These are phyloP conservation scores for Hsuehochloa calcarea DNA, from an alignment of 176 grass and related monocot species.

Conservation along the genomic window DNA sequence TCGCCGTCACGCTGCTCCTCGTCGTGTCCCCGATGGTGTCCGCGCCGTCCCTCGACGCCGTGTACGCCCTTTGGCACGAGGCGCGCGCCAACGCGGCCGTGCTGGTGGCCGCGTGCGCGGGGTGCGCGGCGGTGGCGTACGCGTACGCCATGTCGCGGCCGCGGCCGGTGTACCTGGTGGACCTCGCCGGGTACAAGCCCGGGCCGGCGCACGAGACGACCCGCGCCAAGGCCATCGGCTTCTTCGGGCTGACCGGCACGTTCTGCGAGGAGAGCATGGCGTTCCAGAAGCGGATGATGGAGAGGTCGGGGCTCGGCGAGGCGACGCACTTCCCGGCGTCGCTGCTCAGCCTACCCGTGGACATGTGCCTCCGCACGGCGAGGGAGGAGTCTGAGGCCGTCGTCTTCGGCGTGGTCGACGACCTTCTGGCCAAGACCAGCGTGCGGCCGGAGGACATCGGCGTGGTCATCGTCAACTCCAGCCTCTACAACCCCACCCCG, in stretches of 20 bases:
- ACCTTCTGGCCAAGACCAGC: constrained; percentile 25
- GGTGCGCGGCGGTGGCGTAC: constrained; percentile 11
- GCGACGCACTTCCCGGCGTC: constrained; percentile 59
- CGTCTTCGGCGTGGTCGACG: constrained; percentile 43
- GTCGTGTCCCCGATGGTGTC: background rate
- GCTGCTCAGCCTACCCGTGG: constrained; percentile 19
- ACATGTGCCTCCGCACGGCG: constrained; percentile 39
- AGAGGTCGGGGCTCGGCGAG: constrained; percentile 50
- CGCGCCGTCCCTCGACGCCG: background rate
- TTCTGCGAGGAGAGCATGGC: constrained; percentile 44
- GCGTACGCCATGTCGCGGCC: constrained; percentile 33
- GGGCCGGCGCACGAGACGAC: constrained; percentile 28
- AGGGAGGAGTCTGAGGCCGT: constrained; percentile 50
- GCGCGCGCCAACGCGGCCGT: constrained; percentile 10
- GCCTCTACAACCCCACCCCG: constrained; percentile 62
- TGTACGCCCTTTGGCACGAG: background rate
- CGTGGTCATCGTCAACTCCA: constrained; percentile 58
- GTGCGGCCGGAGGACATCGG: constrained; percentile 29
- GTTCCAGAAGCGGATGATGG: constrained; percentile 64
- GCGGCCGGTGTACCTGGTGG: constrained; percentile 52
- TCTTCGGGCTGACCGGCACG: constrained; percentile 19
- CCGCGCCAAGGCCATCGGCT: constrained; percentile 14
- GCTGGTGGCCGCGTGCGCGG: background rate
- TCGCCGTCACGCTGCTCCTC: constrained; percentile 19
- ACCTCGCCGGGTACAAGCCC: constrained; percentile 40